Evolutionary conservation across 1,284 basidiomycete species (phyloP).

Genomic region (Ustilago bromivora): DNA sequence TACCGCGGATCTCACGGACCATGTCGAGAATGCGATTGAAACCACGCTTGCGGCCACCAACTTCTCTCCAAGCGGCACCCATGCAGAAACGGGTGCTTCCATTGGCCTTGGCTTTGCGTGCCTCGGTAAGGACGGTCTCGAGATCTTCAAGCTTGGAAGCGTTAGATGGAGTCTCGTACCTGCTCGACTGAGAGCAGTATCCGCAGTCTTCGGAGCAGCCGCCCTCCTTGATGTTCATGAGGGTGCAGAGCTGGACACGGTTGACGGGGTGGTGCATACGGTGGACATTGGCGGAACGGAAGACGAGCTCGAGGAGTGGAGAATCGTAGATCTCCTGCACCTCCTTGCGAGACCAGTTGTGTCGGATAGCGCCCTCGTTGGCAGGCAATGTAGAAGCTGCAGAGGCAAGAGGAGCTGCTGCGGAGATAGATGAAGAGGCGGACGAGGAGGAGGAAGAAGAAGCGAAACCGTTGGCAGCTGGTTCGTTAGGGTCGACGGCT

Average conservation of each 20-base stretch:
- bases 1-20: slow-evolving; percentile 77
- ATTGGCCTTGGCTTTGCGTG: slow-evolving; percentile 91
- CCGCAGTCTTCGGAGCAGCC: slow-evolving; percentile 98
- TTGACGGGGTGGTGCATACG: slow-evolving; percentile 85
- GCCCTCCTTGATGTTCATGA: slow-evolving; percentile 95
- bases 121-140: slow-evolving; percentile 82
- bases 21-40: slow-evolving; percentile 94
- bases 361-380: slow-evolving; percentile 42
- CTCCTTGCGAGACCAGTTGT: slow-evolving; percentile 62
- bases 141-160: slow-evolving; percentile 89
- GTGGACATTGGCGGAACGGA: slow-evolving; percentile 76
- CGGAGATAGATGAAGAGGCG: slow-evolving; percentile 1
- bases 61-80: slow-evolving; percentile 99
- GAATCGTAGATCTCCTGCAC: slow-evolving; percentile 66
- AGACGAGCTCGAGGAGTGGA: slow-evolving; percentile 67
- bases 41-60: slow-evolving; percentile 90
- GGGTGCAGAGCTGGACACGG: slow-evolving; percentile 94
- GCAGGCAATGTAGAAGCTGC: slow-evolving; percentile 2
- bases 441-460: slow-evolving; percentile 15
- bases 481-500: slow-evolving; percentile 48
- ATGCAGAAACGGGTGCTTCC: slow-evolving; percentile 98
- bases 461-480: slow-evolving; percentile 23
- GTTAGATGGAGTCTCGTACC: slow-evolving; percentile 88
- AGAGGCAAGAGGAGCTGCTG: slow-evolving; percentile 7
- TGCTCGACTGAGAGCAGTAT: slow-evolving; percentile 96